Percentiles rank a stretch among this genome's conserved stretches.
Conservation (phyloP, 192 early-diverging fungal species). For the Geranomyces michiganensis region DNA sequence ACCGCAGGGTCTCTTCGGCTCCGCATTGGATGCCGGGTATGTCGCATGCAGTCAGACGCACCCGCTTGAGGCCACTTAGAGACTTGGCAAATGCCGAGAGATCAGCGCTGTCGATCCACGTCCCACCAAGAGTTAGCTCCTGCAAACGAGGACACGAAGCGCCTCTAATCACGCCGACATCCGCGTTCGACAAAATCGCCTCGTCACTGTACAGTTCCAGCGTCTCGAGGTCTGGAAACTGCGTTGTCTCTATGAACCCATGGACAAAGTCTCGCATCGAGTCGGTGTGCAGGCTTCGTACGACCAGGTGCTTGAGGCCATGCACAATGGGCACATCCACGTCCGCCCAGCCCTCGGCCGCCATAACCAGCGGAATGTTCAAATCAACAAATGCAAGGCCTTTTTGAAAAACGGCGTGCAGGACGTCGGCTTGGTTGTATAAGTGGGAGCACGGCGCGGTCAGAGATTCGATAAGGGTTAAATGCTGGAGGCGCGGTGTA, state of each 20-base stretch:
- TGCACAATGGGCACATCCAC: not conserved
- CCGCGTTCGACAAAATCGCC: not conserved
- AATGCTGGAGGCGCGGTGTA: slow-evolving; percentile 10
- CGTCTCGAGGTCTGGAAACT: slow-evolving; percentile 6
- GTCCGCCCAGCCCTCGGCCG: slow-evolving; percentile 19
- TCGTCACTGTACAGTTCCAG: slow-evolving; percentile 13
- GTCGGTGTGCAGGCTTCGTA: slow-evolving; percentile 10
- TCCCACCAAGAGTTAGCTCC: not conserved
- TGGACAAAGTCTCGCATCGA: not conserved
- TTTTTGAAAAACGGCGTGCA: slow-evolving; percentile 2
- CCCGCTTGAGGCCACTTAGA: not conserved
- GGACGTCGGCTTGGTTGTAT: not conserved
- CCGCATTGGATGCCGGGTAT: not conserved
- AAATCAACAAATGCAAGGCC: not conserved
- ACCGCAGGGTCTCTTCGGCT: slow-evolving; percentile 1
- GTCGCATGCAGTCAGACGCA: slow-evolving; percentile 7
- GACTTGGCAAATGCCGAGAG: not conserved
- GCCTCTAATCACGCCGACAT: not conserved
- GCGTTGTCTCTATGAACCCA: not conserved
- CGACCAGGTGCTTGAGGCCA: not conserved
- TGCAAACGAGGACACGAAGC: not conserved
- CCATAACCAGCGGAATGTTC: slow-evolving; percentile 15
- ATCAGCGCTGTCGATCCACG: not conserved
- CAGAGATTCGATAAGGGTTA: slow-evolving; percentile 4
- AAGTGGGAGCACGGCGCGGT: slow-evolving; percentile 12